Evolutionary conservation across 495 filamentous ascomycete species (phyloP), one percentile per base, ranked within the genome.

Genomic region (Clohesyomyces aquaticus): DNA sequence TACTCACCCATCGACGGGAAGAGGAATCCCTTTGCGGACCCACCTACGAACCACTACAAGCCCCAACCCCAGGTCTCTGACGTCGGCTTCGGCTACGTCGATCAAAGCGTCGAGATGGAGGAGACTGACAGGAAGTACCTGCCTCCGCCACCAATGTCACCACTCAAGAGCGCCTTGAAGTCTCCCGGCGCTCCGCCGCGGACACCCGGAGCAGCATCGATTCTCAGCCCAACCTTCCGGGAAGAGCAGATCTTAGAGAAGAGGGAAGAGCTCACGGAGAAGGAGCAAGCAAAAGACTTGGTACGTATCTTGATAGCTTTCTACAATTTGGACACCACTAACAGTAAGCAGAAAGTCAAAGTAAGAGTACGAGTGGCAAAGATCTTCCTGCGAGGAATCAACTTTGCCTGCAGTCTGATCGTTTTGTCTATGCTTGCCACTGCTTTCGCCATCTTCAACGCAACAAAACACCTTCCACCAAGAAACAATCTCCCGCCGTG

Each of bases 371-470:
- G 94, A 14, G 82, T 97, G 71, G 95, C 93, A 61, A 99, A 99
- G 80, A 87, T 97, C 63, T 84, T 95, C 65, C 87, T 99, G 28
- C 88, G 94, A 64, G 86, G 90, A 55, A 87, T 96, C 75, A 98
- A 92, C 82, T 97, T 98, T 77, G 90, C 88, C 76, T 99, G 94
- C 81, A 91, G 89, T 79, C 81, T 96, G 52, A 97, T 99, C 71
- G 90, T 99, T 62, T 82, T 99, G 48, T 79, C 91, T 56, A 90
- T 99, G 78, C 78, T 99, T 50, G 84, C 87, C 3, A 82, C 90
- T 18, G 93, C 90, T 4, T 88, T 99, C 75, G 77, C 84, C 62
- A 89, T 98, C 73, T 99, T 99, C 82, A 89, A 91, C 68, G 81
- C 91, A 16, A 96, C 94, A 26, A 88, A 81, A 67, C 23, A 71